Evolutionary conservation across 164 flowering plant species (phyloP).

Genomic region (Stephania cephalantha): DNA sequence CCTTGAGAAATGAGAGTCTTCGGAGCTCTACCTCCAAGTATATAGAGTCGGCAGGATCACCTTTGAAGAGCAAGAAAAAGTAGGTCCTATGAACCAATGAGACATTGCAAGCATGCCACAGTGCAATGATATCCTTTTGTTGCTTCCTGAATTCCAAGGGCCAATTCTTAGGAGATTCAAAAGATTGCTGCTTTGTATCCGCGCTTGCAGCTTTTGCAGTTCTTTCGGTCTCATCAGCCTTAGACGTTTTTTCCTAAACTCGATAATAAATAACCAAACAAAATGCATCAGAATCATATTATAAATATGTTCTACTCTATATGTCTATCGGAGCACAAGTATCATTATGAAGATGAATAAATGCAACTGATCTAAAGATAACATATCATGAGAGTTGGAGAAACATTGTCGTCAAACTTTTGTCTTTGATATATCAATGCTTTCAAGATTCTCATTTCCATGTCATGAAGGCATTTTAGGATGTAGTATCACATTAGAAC

Average conservation of each 20-base stretch:
- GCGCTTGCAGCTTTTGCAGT: slow-evolving; percentile 43
- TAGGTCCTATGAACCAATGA: slow-evolving; percentile 75
- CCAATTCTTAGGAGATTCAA: slow-evolving; percentile 33
- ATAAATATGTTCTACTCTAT: neutral
- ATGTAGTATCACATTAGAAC: neutral
- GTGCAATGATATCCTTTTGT: slow-evolving; percentile 60
- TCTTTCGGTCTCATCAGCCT: slow-evolving; percentile 23
- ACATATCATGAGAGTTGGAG: neutral
- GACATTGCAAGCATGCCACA: slow-evolving; percentile 69
- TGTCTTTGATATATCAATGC: neutral
- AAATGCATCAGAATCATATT: neutral
- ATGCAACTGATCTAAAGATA: neutral
- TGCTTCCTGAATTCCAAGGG: slow-evolving; percentile 47
- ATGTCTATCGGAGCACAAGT: neutral
- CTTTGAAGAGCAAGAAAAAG: slow-evolving; percentile 86
- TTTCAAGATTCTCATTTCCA: too few species aligned
- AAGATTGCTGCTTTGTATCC: slow-evolving; percentile 42
- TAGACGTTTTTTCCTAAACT: slow-evolving; percentile 31
- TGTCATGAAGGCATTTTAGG: too few species aligned
- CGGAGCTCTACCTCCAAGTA: slow-evolving; percentile 90
- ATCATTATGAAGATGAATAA: neutral
- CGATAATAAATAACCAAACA: neutral
- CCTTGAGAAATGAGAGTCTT: slow-evolving; percentile 61
- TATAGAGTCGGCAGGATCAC: slow-evolving; percentile 66
- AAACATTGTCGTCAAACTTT: neutral